Percentiles rank a stretch among this genome's conserved stretches.
phyloP scores from a whole-genome alignment of 2,329 filamentous ascomycete genomes.

The Sporothrix curviconia region DNA sequence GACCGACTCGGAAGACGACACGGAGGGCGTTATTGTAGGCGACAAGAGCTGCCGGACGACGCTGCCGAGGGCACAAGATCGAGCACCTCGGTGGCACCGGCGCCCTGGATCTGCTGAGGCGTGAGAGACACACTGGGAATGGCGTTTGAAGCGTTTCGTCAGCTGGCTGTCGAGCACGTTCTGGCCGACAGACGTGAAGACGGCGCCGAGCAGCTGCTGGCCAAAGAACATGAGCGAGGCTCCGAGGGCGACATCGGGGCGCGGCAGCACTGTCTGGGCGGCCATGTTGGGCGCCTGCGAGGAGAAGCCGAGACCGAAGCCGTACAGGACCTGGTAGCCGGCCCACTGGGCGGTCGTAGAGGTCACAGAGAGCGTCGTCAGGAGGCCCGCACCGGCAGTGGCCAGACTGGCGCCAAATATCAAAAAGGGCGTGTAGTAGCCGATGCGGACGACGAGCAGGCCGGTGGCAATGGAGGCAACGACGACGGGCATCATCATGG shows the following conservation, averaged over 20 bases:
- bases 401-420: conserved; percentile 19
- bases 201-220: conserved; percentile 13
- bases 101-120: conserved; percentile 2
- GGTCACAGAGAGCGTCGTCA: conserved; percentile 43
- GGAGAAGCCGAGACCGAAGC: conserved; percentile 37
- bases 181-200: conserved; percentile 17
- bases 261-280: conserved; percentile 39
- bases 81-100: conserved; percentile 12
- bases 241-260: conserved; percentile 36
- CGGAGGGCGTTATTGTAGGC: conserved; percentile 53
- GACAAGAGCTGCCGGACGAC: conserved; percentile 7
- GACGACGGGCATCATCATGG: conserved; percentile 33
- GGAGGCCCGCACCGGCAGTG: conserved; percentile 34
- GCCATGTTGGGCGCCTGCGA: conserved; percentile 42
- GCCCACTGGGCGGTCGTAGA: conserved; percentile 26
- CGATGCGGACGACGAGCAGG: conserved; percentile 29
- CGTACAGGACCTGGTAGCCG: conserved; percentile 38
- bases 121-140: background rate
- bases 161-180: conserved; percentile 17
- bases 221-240: conserved; percentile 39
- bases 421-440: conserved; percentile 27
- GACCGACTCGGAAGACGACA: conserved; percentile 47
- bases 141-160: background rate
- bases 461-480: conserved; percentile 33
- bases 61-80: background rate